Evolutionary conservation across 1,284 basidiomycete species (phyloP).

Genomic region (Cutaneotrichosporon curvatum): DNA sequence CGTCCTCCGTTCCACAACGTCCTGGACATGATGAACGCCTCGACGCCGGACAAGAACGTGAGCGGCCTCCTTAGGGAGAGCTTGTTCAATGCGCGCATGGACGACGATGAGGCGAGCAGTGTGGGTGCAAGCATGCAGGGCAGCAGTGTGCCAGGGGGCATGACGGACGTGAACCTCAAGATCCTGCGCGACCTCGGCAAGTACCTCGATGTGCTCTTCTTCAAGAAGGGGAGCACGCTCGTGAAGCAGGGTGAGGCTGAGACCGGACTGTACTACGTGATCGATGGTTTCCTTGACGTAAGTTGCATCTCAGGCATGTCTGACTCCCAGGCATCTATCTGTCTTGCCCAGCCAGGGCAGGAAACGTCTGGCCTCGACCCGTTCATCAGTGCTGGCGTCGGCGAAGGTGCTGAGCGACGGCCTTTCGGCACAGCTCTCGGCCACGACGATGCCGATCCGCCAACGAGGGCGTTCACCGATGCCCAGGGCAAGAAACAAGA

Average conservation of each 20-base stretch:
- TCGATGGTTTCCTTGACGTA: conserved; percentile 94
- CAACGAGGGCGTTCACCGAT: not conserved
- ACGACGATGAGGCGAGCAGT: conserved; percentile 55
- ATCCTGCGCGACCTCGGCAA: conserved; percentile 69
- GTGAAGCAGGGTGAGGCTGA: conserved; percentile 77
- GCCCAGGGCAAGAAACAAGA: conserved; percentile 37
- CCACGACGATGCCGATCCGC: conserved; percentile 14
- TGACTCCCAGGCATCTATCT: conserved; percentile 5
- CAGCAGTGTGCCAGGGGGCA: conserved; percentile 22
- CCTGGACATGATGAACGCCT: conserved; percentile 57
- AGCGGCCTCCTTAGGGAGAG: conserved; percentile 47
- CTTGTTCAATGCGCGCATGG: conserved; percentile 68
- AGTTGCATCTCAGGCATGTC: conserved; percentile 19
- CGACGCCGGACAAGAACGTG: conserved; percentile 52
- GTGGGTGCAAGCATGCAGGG: conserved; percentile 55
- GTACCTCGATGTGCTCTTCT: conserved; percentile 92
- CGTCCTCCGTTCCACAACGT: conserved; percentile 71
- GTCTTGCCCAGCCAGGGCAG: no score
- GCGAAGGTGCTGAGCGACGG: conserved; percentile 4
- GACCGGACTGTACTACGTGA: conserved; percentile 88
- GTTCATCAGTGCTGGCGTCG: not conserved
- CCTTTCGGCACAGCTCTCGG: conserved; percentile 38
- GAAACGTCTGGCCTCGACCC: no score
- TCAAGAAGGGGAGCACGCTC: conserved; percentile 74
- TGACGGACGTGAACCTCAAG: conserved; percentile 19